Conservation (phyloP, 1,284 basidiomycete genomes). For the Coniferiporia sulphurascens region DNA sequence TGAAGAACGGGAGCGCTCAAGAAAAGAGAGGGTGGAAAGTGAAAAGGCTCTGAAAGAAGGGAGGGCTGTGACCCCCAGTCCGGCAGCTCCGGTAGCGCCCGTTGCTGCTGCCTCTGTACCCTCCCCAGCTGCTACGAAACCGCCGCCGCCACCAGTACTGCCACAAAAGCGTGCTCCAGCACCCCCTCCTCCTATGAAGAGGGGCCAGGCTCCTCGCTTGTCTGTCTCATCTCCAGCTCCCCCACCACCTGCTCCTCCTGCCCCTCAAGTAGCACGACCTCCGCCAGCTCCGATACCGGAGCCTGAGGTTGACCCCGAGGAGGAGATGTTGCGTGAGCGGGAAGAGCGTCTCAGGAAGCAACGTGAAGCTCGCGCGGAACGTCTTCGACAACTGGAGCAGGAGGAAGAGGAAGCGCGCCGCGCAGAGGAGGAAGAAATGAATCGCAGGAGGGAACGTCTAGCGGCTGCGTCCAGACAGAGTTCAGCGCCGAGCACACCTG, state of each 20-base stretch:
- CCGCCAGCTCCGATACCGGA: conserved; percentile 31
- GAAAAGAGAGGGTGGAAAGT: conserved; percentile 62
- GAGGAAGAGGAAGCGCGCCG: conserved; percentile 64
- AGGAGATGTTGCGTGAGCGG: conserved; percentile 54
- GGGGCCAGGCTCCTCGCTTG: conserved; percentile 28
- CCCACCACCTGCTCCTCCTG: conserved; percentile 28
- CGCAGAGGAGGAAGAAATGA: conserved; percentile 57
- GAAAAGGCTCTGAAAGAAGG: conserved; percentile 59
- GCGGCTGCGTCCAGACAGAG: conserved; percentile 38
- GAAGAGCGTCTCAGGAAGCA: conserved; percentile 65
- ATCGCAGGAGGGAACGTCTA: conserved; percentile 29
- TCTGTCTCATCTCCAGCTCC: conserved; percentile 26
- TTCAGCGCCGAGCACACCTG: conserved; percentile 32
- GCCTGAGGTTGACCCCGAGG: conserved; percentile 55
- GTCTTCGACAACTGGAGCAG: conserved; percentile 62
- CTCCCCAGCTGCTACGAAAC: conserved; percentile 25
- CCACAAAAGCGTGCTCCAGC: conserved; percentile 31
- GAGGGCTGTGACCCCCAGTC: conserved; percentile 26
- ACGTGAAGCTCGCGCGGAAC: conserved; percentile 58
- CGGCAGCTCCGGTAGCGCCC: conserved; percentile 20
- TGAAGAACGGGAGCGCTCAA: conserved; percentile 65
- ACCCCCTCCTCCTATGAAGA: conserved; percentile 32
- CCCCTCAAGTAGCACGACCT: conserved; percentile 23
- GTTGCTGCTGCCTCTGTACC: conserved; percentile 23
- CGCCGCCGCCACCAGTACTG: conserved; percentile 31